Conservation (phyloP, 2,329 filamentous ascomycete species). For the Alternaria triticina region DNA sequence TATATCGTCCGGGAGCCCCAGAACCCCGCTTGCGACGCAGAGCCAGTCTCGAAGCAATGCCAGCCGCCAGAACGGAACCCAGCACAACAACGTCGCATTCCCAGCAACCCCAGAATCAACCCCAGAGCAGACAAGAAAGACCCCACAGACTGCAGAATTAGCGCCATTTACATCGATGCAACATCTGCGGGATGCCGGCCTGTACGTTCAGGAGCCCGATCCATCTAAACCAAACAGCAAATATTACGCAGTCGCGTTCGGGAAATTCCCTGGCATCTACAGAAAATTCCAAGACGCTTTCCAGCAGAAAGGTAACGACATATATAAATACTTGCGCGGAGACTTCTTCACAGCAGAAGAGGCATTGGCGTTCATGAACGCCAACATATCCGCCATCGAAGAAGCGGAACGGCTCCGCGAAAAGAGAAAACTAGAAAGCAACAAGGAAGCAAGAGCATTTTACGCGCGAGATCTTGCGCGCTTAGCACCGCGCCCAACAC, state of each 20-base stretch:
- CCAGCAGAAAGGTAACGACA: constrained; percentile 58
- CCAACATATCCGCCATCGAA: constrained; percentile 26
- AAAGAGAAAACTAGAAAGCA: too few species aligned
- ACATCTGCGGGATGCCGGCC: constrained; percentile 69
- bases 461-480: too few species aligned
- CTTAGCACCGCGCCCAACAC: too few species aligned
- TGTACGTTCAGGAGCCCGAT: constrained; percentile 68
- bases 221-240: constrained; percentile 50
- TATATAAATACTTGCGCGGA: too few species aligned
- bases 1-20: background rate
- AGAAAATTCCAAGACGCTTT: constrained; percentile 71
- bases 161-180: background rate
- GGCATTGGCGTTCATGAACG: constrained; percentile 76
- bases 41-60: background rate
- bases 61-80: constrained; percentile 9
- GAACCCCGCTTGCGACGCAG: background rate
- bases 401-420: background rate
- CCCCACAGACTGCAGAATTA: background rate
- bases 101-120: constrained; percentile 13
- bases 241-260: constrained; percentile 66
- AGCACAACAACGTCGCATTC: constrained; percentile 10
- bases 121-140: constrained; percentile 8
- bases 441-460: too few species aligned
- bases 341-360: constrained; percentile 61
- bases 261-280: constrained; percentile 65